Base-by-base conservation (phyloP, 371 early-diverging fungal genomes). In the Sporodiniella umbellata region DNA sequence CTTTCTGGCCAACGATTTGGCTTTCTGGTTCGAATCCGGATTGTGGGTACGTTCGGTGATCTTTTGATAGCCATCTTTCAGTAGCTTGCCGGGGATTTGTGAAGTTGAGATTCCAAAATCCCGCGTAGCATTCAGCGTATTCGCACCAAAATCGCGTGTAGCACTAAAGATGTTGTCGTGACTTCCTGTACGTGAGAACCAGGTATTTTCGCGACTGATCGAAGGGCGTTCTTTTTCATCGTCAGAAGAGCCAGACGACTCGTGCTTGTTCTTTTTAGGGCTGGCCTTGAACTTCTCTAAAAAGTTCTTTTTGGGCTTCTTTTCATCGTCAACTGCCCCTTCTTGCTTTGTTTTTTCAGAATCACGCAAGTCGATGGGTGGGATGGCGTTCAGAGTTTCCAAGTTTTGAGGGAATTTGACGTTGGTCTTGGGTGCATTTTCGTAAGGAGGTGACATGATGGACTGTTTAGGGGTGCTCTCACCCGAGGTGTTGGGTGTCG, bases 1-100 rank as follows among this genome's bases (percentile, higher is more conserved):
- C 42, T 71, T 69, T 28, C 67, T 70, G 10, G 81, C 81, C 21
- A 80, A 53, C 1, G 61, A 47, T 23, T 72, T 70, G 1, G 79
- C 81, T 31, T 79, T 71, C 40, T 67, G 58, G 30, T 59, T 75
- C 0, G 79, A 75, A 17, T 30, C 21, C 3, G 28, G 26, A 7
- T 24, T 39, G 6, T 4, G 6, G n/a, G 4, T 21, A 15, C 24
- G 44, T 26, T 43, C 14, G 25, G 44, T 28, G 17, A 66, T 55
- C 31, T 60, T 58, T 23, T 58, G 57, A 15, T 58, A 61, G n/a
- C 66, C 50, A 4, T 54, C 59, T 12, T 66, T 66, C 0, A 66
- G 18, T 5, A 66, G 61, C 53, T 78, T 52, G 49, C 74, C 64
- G 58, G 61, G 61, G 23, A 57, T 56, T 10, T 54, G 54, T 1